phyloP scores from a whole-genome alignment of 352 stramenopile genomes.

The Pythium graminicola region DNA sequence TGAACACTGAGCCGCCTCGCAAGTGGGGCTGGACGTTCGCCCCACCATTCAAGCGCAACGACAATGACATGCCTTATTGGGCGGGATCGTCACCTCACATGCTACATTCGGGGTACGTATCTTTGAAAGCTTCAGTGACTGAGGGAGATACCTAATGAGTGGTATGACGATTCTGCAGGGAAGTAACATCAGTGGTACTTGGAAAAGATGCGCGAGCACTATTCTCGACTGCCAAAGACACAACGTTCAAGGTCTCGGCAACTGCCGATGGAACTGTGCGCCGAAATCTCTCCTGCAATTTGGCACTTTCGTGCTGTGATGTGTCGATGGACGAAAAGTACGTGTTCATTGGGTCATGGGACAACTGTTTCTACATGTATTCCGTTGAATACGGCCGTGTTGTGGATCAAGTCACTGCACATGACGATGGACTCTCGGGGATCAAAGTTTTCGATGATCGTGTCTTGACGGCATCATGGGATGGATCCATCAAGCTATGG shows the following conservation, averaged over 20 bases:
- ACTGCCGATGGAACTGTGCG: conserved; percentile 56
- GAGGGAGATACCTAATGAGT: no score
- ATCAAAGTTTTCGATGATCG: conserved; percentile 74
- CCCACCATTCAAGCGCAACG: conserved; percentile 23
- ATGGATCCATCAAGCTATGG: conserved; percentile 77
- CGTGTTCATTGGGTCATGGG: conserved; percentile 76
- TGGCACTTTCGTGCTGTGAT: conserved; percentile 72
- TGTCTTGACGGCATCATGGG: conserved; percentile 64
- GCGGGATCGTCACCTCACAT: conserved; percentile 56
- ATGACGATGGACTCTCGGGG: conserved; percentile 70
- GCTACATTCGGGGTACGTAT: conserved; percentile 58
- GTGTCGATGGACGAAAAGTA: conserved; percentile 78
- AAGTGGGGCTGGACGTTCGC: conserved; percentile 71
- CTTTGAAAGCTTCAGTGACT: no score
- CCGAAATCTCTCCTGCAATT: conserved; percentile 65
- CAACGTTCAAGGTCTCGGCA: conserved; percentile 70
- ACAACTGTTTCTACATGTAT: conserved; percentile 86
- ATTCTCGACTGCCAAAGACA: conserved; percentile 70
- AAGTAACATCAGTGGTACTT: conserved; percentile 64
- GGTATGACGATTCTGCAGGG: no score
- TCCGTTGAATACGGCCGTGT: conserved; percentile 77
- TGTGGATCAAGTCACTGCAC: conserved; percentile 71
- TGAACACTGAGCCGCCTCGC: conserved; percentile 56
- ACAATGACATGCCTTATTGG: conserved; percentile 48
- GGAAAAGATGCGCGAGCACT: conserved; percentile 53